phyloP scores from a whole-genome alignment of 2,329 filamentous ascomycete species.

The Fusarium denticulatum region DNA sequence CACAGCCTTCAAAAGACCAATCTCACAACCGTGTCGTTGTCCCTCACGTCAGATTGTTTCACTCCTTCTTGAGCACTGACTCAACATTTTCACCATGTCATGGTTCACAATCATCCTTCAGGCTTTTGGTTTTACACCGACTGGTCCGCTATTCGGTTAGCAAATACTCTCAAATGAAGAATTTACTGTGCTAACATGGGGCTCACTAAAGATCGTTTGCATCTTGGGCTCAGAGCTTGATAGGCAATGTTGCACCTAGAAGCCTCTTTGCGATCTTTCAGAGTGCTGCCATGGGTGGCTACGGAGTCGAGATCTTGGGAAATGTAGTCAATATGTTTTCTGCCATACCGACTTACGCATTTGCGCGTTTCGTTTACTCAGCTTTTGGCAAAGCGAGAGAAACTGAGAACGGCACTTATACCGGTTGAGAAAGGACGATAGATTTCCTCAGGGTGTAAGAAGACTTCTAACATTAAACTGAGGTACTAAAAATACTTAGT shows the following conservation, averaged over 20 bases:
- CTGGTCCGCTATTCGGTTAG: not conserved
- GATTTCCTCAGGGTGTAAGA: no score
- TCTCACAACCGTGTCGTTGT: not conserved
- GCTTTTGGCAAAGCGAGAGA: no score
- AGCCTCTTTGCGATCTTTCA: not conserved
- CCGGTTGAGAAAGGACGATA: no score
- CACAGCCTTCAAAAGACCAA: not conserved
- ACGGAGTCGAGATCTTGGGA: not conserved
- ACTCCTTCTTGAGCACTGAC: not conserved
- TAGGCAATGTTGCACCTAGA: rapidly evolving
- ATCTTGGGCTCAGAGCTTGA: not conserved
- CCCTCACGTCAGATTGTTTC: not conserved
- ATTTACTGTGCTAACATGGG: not conserved
- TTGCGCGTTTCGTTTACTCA: not conserved
- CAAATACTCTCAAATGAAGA: not conserved
- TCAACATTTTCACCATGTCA: not conserved
- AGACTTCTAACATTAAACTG: no score
- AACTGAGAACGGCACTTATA: no score
- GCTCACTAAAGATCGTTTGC: not conserved
- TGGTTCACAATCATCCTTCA: not conserved
- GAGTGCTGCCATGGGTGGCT: not conserved
- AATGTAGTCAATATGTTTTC: not conserved
- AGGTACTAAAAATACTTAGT: no score
- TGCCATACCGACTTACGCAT: not conserved
- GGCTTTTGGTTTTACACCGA: not conserved